Conservation (phyloP, 352 stramenopile species). For the Globisporangium canariense region DNA sequence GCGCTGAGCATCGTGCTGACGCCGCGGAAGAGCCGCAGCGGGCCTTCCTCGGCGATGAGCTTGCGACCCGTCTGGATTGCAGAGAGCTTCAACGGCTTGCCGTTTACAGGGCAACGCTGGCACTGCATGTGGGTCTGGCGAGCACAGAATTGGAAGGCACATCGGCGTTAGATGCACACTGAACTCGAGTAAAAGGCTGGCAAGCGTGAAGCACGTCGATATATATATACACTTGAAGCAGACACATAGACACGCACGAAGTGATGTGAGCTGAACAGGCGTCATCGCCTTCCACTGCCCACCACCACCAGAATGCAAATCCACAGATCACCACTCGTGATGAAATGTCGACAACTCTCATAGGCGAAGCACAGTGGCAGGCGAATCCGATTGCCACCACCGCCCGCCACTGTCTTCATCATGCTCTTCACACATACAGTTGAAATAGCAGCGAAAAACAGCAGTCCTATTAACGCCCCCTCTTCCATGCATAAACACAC, state of each 20-base stretch:
- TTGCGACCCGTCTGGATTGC: slow-evolving; percentile 59
- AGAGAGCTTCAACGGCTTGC: slow-evolving; percentile 48
- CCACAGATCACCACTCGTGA: background rate
- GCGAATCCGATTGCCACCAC: no score
- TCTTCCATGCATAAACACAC: background rate
- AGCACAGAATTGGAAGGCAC: background rate
- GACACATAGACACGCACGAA: slow-evolving; percentile 8
- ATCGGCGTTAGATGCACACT: background rate
- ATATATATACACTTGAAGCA: background rate
- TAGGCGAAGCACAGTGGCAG: no score
- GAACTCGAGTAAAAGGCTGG: no score
- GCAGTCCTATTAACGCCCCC: background rate
- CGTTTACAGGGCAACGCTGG: slow-evolving; percentile 71
- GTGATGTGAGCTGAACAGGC: background rate
- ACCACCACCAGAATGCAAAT: slow-evolving; percentile 12
- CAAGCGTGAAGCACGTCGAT: no score
- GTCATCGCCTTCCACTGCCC: background rate
- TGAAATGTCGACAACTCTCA: background rate
- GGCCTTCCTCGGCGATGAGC: slow-evolving; percentile 64
- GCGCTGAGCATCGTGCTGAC: slow-evolving; percentile 97
- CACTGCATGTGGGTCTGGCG: slow-evolving; percentile 97
- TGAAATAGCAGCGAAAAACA: no score
- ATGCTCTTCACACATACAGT: background rate
- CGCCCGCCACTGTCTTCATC: no score
- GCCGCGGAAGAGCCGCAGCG: slow-evolving; percentile 91